These are phyloP conservation scores for Daldinia sp. DNA, from an alignment of 2,329 filamentous ascomycete species.

Conservation along the genomic window DNA sequence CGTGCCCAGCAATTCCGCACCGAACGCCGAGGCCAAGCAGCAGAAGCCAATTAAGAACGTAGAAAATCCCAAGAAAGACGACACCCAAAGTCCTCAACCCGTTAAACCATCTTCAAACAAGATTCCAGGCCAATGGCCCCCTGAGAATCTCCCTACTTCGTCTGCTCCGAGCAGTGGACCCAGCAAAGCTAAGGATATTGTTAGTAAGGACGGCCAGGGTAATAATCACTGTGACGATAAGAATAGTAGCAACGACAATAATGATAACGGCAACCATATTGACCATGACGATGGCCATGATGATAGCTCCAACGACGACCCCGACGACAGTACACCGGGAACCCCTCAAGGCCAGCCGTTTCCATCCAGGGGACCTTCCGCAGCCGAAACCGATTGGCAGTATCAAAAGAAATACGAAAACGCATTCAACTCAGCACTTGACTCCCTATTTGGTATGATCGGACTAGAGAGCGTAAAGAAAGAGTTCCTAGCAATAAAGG, in stretches of 20 bases:
- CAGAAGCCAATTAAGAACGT: not conserved
- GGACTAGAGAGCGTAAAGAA: slow-evolving; percentile 68
- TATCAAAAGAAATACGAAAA: slow-evolving; percentile 59
- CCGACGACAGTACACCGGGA: slow-evolving; percentile 6
- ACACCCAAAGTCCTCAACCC: not conserved
- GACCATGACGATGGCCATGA: not conserved
- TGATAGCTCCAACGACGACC: not conserved
- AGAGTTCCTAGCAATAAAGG: slow-evolving; percentile 63
- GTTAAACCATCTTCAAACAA: not conserved
- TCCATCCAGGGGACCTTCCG: slow-evolving; percentile 7
- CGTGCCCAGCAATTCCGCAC: not conserved
- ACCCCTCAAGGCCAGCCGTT: not conserved
- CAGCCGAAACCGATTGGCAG: slow-evolving; percentile 58
- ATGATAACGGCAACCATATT: not conserved
- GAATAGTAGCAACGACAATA: not conserved
- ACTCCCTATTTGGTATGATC: slow-evolving; percentile 65
- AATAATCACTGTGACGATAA: too few species aligned
- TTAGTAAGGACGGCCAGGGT: not conserved
- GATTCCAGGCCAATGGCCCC: slow-evolving; percentile 2
- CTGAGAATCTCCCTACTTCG: not conserved
- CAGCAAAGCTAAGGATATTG: not conserved
- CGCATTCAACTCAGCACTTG: slow-evolving; percentile 58
- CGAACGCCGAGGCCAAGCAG: not conserved
- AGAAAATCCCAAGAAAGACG: not conserved
- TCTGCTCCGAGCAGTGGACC: not conserved